phyloP scores from a whole-genome alignment of 1,284 basidiomycete species.

The Clitocybe nebularis region DNA sequence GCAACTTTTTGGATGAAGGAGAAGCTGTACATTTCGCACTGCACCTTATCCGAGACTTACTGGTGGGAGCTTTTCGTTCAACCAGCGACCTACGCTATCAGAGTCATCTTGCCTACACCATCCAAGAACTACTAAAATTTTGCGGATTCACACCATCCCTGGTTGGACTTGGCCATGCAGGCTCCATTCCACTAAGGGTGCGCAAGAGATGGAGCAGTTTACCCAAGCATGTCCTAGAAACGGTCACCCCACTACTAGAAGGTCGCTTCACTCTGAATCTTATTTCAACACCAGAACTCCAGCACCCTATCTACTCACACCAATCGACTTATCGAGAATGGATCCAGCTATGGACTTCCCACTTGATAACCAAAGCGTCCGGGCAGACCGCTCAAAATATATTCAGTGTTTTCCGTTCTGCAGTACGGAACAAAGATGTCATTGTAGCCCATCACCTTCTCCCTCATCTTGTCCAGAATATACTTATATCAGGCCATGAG shows the following conservation, averaged over 20 bases:
- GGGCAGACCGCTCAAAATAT: conserved; percentile 61
- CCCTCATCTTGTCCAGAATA: conserved; percentile 88
- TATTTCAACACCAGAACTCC: conserved; percentile 31
- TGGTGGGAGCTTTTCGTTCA: conserved; percentile 91
- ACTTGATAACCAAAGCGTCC: conserved; percentile 72
- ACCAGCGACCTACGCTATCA: conserved; percentile 95
- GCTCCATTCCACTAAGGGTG: conserved; percentile 61
- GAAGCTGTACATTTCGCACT: conserved; percentile 83
- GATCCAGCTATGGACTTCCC: conserved; percentile 87
- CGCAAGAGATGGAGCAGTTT: conserved; percentile 76
- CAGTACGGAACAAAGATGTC: conserved; percentile 86
- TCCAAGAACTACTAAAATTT: conserved; percentile 89
- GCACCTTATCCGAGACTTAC: conserved; percentile 81
- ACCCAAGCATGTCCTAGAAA: conserved; percentile 85
- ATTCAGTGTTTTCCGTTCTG: conserved; percentile 78
- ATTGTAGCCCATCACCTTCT: conserved; percentile 87
- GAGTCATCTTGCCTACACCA: conserved; percentile 83
- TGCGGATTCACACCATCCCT: conserved; percentile 83
- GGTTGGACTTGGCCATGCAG: conserved; percentile 45
- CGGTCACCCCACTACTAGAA: conserved; percentile 83
- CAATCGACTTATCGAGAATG: conserved; percentile 90
- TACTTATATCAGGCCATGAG: conserved; percentile 74
- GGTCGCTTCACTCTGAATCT: conserved; percentile 59
- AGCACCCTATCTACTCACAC: conserved; percentile 76
- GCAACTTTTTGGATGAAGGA: conserved; percentile 80